A percentile compares a stretch with the other conserved stretches of the same genome.
Evolutionary conservation across 169 alveolate species (phyloP).

Genomic region (Babesia ovata): DNA sequence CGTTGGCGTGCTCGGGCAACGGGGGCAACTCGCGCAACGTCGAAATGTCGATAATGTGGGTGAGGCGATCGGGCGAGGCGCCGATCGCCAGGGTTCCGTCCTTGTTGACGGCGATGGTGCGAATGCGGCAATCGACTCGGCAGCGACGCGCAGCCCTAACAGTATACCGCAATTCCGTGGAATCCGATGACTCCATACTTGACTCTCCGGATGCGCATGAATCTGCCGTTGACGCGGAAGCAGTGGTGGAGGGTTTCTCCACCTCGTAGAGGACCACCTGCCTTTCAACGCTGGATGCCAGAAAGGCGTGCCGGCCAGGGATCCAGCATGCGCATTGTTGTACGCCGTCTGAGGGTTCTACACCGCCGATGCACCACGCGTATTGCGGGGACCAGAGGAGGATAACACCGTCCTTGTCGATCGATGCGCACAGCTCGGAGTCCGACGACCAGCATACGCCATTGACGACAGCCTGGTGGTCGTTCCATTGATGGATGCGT

Average conservation of each 20-base stretch:
- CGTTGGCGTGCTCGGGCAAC: slow-evolving; percentile 72
- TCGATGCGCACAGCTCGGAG: slow-evolving; percentile 65
- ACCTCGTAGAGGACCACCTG: slow-evolving; percentile 8
- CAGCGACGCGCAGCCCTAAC: slow-evolving; percentile 21
- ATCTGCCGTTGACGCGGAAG: background rate
- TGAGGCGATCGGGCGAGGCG: slow-evolving; percentile 69
- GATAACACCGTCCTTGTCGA: slow-evolving; percentile 69
- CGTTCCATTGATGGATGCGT: slow-evolving; percentile 68
- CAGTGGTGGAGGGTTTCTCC: background rate
- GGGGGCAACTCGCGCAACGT: slow-evolving; percentile 55
- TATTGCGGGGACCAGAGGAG: slow-evolving; percentile 74
- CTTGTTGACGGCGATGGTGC: slow-evolving; percentile 62
- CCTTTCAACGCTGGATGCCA: slow-evolving; percentile 55
- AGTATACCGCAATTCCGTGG: no score
- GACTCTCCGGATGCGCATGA: background rate
- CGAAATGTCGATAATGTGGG: slow-evolving; percentile 67
- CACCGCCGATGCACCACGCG: slow-evolving; percentile 45
- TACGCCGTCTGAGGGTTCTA: slow-evolving; percentile 68
- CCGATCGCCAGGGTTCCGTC: slow-evolving; percentile 71
- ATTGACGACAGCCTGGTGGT: slow-evolving; percentile 69
- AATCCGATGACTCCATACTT: background rate
- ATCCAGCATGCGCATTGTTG: slow-evolving; percentile 70
- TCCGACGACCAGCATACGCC: slow-evolving; percentile 77
- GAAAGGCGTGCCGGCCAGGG: slow-evolving; percentile 57
- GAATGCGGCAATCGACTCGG: slow-evolving; percentile 67